Conservation (phyloP, 1,284 basidiomycete genomes). For the Heterobasidion annosum region DNA sequence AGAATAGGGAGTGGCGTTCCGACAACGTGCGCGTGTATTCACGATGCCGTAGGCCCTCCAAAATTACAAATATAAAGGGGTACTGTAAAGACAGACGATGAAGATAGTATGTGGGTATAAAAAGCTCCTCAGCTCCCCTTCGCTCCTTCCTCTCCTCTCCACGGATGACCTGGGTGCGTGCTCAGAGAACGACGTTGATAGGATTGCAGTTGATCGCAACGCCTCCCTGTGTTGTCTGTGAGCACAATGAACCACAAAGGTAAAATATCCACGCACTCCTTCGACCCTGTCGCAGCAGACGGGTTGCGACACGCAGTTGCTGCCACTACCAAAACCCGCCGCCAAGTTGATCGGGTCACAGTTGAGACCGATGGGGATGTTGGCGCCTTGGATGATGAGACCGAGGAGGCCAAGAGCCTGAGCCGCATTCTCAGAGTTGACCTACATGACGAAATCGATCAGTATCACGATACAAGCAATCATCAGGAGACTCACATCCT, state of each 20-base stretch:
- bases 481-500: neutral
- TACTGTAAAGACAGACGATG: too few relatives aligned
- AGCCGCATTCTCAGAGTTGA: neutral
- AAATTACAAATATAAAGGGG: too few relatives aligned
- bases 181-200: neutral
- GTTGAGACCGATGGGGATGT: constrained; percentile 15
- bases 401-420: constrained; percentile 13
- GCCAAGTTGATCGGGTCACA: constrained; percentile 13
- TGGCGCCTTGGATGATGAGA: constrained; percentile 12
- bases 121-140: too few relatives aligned
- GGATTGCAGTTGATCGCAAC: neutral
- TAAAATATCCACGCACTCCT: constrained; percentile 10
- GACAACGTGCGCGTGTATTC: too few relatives aligned
- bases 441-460: neutral
- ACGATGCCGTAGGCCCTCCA: too few relatives aligned
- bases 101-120: too few relatives aligned
- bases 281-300: constrained; percentile 22
- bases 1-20: too few relatives aligned
- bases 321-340: constrained; percentile 10
- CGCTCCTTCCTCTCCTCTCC: too few relatives aligned
- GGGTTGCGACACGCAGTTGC: constrained; percentile 12
- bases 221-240: neutral
- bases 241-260: neutral
- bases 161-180: too few relatives aligned
- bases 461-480: neutral